phyloP scores from a whole-genome alignment of 306 rosid species.

The Clitoria ternatea region DNA sequence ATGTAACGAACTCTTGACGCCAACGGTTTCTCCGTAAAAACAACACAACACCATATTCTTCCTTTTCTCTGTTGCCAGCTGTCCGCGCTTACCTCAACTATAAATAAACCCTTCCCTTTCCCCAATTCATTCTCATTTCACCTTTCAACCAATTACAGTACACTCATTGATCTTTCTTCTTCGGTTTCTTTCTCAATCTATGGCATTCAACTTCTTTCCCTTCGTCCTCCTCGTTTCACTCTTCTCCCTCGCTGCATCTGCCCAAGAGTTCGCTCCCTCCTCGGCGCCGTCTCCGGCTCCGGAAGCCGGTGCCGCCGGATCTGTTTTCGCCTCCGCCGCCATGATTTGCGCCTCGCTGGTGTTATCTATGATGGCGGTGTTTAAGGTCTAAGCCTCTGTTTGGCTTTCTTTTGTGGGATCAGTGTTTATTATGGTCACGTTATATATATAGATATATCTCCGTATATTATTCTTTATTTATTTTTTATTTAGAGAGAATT shows the following conservation, averaged over 20 bases:
- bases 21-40: too few species aligned
- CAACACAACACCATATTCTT: too few species aligned
- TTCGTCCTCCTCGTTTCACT: slow-evolving; percentile 21
- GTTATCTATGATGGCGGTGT: slow-evolving; percentile 25
- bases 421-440: too few species aligned
- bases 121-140: neutral
- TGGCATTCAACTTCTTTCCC: slow-evolving; percentile 25
- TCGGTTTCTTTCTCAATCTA: too few species aligned
- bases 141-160: neutral
- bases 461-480: too few species aligned
- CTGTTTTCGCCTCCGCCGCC: slow-evolving; percentile 27
- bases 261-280: slow-evolving; percentile 23
- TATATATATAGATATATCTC: too few species aligned
- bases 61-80: too few species aligned
- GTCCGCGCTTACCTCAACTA: too few species aligned
- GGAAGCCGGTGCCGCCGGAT: slow-evolving; percentile 30
- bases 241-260: slow-evolving; percentile 27
- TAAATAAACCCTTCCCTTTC: neutral
- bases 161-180: too few species aligned
- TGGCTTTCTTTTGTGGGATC: too few species aligned
- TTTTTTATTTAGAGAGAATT: neutral
- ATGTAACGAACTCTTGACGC: too few species aligned
- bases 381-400: slow-evolving; percentile 28
- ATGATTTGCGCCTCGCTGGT: slow-evolving; percentile 34
- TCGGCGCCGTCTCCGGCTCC: slow-evolving; percentile 32